These are phyloP conservation scores for Beauveria australis DNA, from an alignment of 2,329 filamentous ascomycete genomes.

Conservation along the genomic window DNA sequence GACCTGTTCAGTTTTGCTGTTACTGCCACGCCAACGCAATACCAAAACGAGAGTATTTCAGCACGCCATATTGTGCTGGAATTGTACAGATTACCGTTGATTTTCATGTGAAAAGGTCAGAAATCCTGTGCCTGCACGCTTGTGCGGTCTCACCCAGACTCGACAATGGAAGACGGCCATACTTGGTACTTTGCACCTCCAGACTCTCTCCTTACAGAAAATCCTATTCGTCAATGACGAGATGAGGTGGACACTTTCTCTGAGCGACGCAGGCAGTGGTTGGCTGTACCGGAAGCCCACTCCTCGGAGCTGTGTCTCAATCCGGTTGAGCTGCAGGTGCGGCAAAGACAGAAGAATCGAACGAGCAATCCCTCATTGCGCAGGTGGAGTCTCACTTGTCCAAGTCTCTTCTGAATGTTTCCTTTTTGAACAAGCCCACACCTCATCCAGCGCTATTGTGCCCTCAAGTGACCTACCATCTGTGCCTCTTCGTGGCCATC, in stretches of 20 bases:
- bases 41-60: neutral
- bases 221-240: neutral
- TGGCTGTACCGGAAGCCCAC: neutral
- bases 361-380: conserved; percentile 1
- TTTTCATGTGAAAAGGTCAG: neutral
- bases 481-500: neutral
- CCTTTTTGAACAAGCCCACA: neutral
- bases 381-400: neutral
- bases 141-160: neutral
- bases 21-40: neutral
- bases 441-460: no score
- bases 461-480: no score
- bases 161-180: neutral
- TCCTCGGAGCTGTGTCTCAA: conserved; percentile 4
- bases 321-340: neutral
- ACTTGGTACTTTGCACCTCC: neutral
- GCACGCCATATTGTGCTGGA: neutral
- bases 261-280: neutral
- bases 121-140: neutral
- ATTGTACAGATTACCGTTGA: neutral
- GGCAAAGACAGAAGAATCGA: conserved; percentile 3
- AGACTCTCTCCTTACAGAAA: neutral
- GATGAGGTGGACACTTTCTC: neutral
- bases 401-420: neutral
- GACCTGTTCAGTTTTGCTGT: neutral